phyloP scores from a whole-genome alignment of 352 stramenopile genomes.

The Paralagenidium karlingii region DNA sequence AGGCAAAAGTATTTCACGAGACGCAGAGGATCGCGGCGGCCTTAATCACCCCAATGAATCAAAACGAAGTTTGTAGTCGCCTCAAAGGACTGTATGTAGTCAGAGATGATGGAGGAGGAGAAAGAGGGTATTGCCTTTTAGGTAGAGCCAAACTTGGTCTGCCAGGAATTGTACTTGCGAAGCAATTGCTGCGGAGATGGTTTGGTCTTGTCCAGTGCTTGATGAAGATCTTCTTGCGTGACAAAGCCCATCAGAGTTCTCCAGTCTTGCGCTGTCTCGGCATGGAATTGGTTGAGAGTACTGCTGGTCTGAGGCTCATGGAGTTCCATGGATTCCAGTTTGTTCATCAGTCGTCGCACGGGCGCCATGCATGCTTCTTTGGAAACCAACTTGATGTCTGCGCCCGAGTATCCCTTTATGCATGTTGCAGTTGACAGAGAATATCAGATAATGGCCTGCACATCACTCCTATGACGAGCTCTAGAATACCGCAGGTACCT shows the following conservation, averaged over 20 bases:
- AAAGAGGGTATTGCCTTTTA: conserved; percentile 10
- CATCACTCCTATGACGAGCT: not conserved
- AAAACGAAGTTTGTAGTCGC: too few species aligned
- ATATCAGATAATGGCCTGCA: not conserved
- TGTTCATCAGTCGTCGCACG: conserved; percentile 51
- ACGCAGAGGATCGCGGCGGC: too few species aligned
- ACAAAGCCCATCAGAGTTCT: conserved; percentile 44
- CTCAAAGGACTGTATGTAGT: too few species aligned
- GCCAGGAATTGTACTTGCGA: conserved; percentile 73
- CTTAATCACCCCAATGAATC: too few species aligned
- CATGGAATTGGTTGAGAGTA: conserved; percentile 4
- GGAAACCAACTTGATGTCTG: conserved; percentile 75
- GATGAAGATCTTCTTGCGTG: conserved; percentile 28
- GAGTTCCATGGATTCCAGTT: conserved; percentile 31
- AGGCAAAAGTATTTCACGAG: too few species aligned
- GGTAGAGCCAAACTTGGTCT: conserved; percentile 63
- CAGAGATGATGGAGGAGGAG: too few species aligned
- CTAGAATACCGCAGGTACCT: conserved; percentile 14
- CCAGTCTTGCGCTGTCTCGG: conserved; percentile 21
- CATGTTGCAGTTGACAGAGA: too few species aligned
- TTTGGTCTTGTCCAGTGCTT: conserved; percentile 62
- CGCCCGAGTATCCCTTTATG: conserved; percentile 69
- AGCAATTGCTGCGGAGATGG: conserved; percentile 62
- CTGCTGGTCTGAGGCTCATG: conserved; percentile 7
- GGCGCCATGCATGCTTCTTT: conserved; percentile 81